phyloP scores from a whole-genome alignment of 495 filamentous ascomycete species.

The Daldinia caldariorum region DNA sequence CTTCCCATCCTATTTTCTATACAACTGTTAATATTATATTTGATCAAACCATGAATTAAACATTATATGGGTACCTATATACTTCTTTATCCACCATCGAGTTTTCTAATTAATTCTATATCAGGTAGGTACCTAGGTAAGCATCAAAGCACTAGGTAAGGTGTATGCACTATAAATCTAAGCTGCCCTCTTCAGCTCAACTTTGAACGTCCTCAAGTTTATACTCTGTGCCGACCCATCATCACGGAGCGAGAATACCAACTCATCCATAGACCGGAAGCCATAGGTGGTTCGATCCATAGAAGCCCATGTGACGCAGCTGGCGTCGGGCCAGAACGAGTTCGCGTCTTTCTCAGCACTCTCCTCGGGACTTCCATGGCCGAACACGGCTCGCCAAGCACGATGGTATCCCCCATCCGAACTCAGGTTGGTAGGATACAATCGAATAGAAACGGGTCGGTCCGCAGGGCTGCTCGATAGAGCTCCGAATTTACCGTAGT shows the following conservation, averaged over 20 bases:
- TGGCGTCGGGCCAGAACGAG: slow-evolving; percentile 41
- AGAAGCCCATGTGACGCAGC: slow-evolving; percentile 48
- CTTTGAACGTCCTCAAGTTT: slow-evolving; percentile 28
- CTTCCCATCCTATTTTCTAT: neutral
- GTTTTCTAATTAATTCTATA: too few relatives aligned
- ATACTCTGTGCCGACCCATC: slow-evolving; percentile 21
- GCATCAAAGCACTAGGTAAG: too few relatives aligned
- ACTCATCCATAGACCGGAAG: slow-evolving; percentile 46
- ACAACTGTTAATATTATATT: neutral
- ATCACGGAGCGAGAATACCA: slow-evolving; percentile 29
- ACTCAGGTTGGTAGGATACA: slow-evolving; percentile 48
- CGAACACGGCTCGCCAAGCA: slow-evolving; percentile 47
- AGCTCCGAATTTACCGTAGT: slow-evolving; percentile 42
- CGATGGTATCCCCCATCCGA: slow-evolving; percentile 29
- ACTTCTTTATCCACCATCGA: too few relatives aligned
- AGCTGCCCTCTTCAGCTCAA: slow-evolving; percentile 21
- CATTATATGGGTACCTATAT: too few relatives aligned
- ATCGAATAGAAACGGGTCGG: slow-evolving; percentile 32
- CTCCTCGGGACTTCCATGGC: slow-evolving; percentile 39
- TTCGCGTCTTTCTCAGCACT: slow-evolving; percentile 38
- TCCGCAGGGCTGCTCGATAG: slow-evolving; percentile 35
- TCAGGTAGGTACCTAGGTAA: too few relatives aligned
- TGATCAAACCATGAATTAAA: too few relatives aligned
- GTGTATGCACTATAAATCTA: neutral
- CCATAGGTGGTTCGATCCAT: slow-evolving; percentile 50